These are phyloP conservation scores for Metschnikowia cerradonensis DNA, from an alignment of 805 yeast species.

Conservation along the genomic window DNA sequence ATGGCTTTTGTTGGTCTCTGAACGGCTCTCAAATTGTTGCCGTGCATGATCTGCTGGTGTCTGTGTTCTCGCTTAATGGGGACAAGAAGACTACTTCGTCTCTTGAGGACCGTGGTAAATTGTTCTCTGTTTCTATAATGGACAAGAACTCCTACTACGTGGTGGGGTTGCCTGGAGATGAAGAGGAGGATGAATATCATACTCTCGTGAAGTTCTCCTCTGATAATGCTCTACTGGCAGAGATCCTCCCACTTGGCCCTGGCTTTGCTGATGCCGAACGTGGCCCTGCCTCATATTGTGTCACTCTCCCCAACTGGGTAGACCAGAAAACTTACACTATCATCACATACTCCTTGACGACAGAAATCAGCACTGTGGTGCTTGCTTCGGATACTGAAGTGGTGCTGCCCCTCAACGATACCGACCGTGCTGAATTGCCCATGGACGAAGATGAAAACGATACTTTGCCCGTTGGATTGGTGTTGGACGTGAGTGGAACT, in stretches of 20 bases:
- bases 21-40: conserved; percentile 6
- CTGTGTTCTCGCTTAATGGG: background rate
- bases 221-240: conserved; percentile 12
- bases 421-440: conserved; percentile 71
- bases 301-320: conserved; percentile 40
- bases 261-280: conserved; percentile 52
- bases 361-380: conserved; percentile 50
- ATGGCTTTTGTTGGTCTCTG: conserved; percentile 10
- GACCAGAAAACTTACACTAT: conserved; percentile 28
- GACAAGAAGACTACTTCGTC: conserved; percentile 1
- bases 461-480: conserved; percentile 66
- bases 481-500: conserved; percentile 51
- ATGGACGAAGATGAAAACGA: conserved; percentile 64
- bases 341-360: conserved; percentile 58
- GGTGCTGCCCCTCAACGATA: conserved; percentile 58
- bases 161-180: conserved; percentile 11
- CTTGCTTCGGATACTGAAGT: conserved; percentile 12
- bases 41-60: conserved; percentile 3
- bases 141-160: conserved; percentile 19
- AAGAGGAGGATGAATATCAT: conserved; percentile 11
- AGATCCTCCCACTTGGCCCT: conserved; percentile 43
- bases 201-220: conserved; percentile 5
- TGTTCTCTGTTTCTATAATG: conserved; percentile 16
- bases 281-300: conserved; percentile 42
- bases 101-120: conserved; percentile 16